Evolutionary conservation across 441 rosid species (phyloP).

Genomic region (Manihot esculenta): DNA sequence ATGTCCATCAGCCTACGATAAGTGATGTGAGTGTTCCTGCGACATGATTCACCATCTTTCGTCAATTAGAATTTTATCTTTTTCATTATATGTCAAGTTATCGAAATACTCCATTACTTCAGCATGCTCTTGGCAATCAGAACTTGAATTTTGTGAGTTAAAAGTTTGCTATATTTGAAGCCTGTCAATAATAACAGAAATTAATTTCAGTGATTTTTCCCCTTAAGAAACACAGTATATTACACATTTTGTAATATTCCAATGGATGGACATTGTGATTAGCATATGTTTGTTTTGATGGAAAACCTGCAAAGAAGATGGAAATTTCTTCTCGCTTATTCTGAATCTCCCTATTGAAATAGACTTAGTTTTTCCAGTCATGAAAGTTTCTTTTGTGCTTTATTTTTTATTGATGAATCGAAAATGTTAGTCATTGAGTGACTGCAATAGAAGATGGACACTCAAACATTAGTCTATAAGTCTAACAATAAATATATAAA

Average conservation of each 20-base stretch:
- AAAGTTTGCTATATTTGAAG: not conserved
- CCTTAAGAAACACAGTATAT: not conserved
- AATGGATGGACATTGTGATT: not conserved
- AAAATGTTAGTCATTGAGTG: too few species aligned
- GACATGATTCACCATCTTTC: not conserved
- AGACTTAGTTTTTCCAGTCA: not conserved
- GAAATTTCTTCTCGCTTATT: not conserved
- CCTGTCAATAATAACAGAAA: not conserved
- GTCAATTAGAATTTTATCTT: not conserved
- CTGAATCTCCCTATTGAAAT: not conserved
- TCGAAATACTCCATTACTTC: not conserved
- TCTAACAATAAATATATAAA: too few species aligned
- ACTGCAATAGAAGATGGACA: too few species aligned
- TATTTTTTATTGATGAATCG: too few species aligned
- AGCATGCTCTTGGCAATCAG: not conserved
- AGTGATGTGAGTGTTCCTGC: slow-evolving; percentile 59
- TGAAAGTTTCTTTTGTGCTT: not conserved
- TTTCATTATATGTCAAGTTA: not conserved
- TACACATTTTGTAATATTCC: not conserved
- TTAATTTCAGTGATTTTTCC: not conserved
- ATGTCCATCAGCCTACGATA: slow-evolving; percentile 69
- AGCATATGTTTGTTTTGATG: too few species aligned
- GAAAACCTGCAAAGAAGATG: not conserved
- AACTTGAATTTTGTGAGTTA: slow-evolving; percentile 1
- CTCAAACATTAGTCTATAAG: too few species aligned